Percentiles rank a stretch among this genome's conserved stretches.
Evolutionary conservation across 2,329 filamentous ascomycete genomes (phyloP).

Genomic region (Ophiosphaerella narmari): DNA sequence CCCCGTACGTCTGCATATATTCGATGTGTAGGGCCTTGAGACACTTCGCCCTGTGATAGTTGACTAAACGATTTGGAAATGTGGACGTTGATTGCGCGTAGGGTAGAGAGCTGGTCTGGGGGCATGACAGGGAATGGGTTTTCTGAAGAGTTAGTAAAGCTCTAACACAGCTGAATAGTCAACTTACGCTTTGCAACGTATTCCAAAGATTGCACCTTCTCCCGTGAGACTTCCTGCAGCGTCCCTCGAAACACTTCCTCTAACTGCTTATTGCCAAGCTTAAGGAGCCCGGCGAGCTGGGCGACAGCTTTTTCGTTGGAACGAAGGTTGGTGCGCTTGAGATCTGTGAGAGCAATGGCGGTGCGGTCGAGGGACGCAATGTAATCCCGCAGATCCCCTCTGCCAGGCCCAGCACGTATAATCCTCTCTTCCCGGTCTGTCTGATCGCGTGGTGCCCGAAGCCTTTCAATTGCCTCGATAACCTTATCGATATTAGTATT

Average conservation of each 20-base stretch:
- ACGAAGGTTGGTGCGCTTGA: constrained; percentile 87
- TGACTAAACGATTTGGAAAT: constrained; percentile 65
- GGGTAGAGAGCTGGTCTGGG: constrained; percentile 73
- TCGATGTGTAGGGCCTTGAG: constrained; percentile 72
- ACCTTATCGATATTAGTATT: constrained; percentile 88
- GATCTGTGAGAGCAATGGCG: constrained; percentile 79
- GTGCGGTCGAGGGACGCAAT: constrained; percentile 88
- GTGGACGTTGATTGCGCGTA: constrained; percentile 79
- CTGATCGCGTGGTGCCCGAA: constrained; percentile 89
- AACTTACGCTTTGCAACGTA: constrained; percentile 83
- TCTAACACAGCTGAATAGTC: not conserved
- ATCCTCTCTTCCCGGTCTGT: constrained; percentile 91
- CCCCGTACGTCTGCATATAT: constrained; percentile 87
- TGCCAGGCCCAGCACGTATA: constrained; percentile 69
- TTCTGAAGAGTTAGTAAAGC: constrained; percentile 47
- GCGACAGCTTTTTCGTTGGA: constrained; percentile 88
- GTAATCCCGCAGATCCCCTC: constrained; percentile 81
- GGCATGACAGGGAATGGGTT: constrained; percentile 79
- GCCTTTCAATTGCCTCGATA: constrained; percentile 81
- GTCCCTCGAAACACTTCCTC: constrained; percentile 83
- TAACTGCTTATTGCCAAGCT: constrained; percentile 78
- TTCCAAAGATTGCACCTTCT: constrained; percentile 81
- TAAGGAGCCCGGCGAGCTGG: constrained; percentile 78
- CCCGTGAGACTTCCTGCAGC: constrained; percentile 75
- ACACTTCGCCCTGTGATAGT: constrained; percentile 50